Conservation (phyloP, 352 stramenopile genomes). For the Aphanomyces euteiches region DNA sequence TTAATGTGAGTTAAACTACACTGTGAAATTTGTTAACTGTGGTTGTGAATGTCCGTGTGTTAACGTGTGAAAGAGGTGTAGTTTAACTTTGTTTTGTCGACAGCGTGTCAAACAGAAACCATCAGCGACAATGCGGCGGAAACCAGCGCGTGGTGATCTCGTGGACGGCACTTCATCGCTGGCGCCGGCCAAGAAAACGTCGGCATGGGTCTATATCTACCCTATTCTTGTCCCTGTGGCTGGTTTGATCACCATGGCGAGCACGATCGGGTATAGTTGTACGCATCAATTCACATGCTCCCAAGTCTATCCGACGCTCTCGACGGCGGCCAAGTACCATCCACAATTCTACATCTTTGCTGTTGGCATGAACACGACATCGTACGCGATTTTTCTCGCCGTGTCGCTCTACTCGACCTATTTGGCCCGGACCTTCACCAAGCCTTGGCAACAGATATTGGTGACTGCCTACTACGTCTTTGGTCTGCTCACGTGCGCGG, state of each 20-base stretch:
- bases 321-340: constrained; percentile 74
- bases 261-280: constrained; percentile 67
- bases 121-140: too few species aligned
- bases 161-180: too few species aligned
- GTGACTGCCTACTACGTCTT: constrained; percentile 21
- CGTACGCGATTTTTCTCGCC: constrained; percentile 62
- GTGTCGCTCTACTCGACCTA: constrained; percentile 27
- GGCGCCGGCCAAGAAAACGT: not conserved
- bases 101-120: not conserved
- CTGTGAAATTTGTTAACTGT: too few species aligned
- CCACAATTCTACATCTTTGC: constrained; percentile 67
- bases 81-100: constrained; percentile 3
- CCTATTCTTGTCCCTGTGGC: constrained; percentile 67
- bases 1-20: too few species aligned
- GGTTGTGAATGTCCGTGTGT: too few species aligned
- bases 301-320: constrained; percentile 73
- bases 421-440: not conserved
- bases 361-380: constrained; percentile 71
- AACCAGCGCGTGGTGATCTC: too few species aligned
- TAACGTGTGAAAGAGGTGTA: too few species aligned
- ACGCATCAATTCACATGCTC: constrained; percentile 68
- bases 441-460: not conserved
- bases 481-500: constrained; percentile 43
- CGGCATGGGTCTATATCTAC: constrained; percentile 30
- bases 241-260: constrained; percentile 68